Evolutionary conservation across 495 filamentous ascomycete genomes (phyloP).

Genomic region (Hyaloscypha hepaticicola): DNA sequence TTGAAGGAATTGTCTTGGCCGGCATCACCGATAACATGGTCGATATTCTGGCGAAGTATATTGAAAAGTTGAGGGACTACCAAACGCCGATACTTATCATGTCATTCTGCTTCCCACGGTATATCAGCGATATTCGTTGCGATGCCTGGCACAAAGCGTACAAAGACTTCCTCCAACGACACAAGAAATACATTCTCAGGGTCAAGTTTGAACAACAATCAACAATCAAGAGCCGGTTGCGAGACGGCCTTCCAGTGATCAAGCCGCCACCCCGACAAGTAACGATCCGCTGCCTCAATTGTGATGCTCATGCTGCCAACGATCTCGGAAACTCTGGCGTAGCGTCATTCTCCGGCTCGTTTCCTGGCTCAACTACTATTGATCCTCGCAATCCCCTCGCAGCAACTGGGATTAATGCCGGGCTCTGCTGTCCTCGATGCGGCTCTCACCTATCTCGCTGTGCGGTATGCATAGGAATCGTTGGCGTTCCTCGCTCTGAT

Average conservation of each 20-base stretch:
- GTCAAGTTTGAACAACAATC: conserved; percentile 63
- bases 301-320: conserved; percentile 56
- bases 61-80: conserved; percentile 80
- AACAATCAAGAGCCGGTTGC: conserved; percentile 53
- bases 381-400: conserved; percentile 27
- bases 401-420: conserved; percentile 38
- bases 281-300: conserved; percentile 80
- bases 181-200: conserved; percentile 51
- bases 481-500: conserved; percentile 75
- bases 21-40: conserved; percentile 77
- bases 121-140: conserved; percentile 76
- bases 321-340: conserved; percentile 28
- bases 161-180: conserved; percentile 71
- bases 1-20: conserved; percentile 86
- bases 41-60: conserved; percentile 83
- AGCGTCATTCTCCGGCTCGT: conserved; percentile 1
- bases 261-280: conserved; percentile 71
- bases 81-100: conserved; percentile 88
- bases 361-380: conserved; percentile 4
- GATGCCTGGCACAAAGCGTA: conserved; percentile 81
- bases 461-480: conserved; percentile 79
- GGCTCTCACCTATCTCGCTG: conserved; percentile 86
- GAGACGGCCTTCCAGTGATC: conserved; percentile 62
- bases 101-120: conserved; percentile 75
- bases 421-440: conserved; percentile 77